Percentiles rank a stretch among this genome's conserved stretches.
These are phyloP conservation scores for Datisca glomerata DNA, from an alignment of 306 rosid species.

Conservation along the genomic window DNA sequence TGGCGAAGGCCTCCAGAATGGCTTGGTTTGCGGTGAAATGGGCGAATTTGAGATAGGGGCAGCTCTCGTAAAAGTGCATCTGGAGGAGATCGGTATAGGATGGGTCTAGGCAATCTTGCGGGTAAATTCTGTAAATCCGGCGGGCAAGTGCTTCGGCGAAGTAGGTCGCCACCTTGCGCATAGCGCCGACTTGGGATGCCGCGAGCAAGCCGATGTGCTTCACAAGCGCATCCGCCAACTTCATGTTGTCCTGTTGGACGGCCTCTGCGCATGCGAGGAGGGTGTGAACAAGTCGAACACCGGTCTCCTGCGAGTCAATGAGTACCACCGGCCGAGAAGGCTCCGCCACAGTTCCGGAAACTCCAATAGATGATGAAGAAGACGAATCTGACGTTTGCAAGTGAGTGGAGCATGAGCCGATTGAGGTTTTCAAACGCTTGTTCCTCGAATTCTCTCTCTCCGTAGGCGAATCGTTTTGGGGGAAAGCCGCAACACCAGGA, in stretches of 20 bases:
- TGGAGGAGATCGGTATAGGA: constrained; percentile 44
- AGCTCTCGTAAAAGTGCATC: constrained; percentile 74
- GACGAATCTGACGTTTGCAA: background rate
- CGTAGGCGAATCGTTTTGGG: background rate
- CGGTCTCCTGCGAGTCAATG: constrained; percentile 54
- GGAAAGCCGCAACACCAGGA: constrained; percentile 59
- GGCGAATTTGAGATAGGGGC: constrained; percentile 76
- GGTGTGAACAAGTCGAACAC: constrained; percentile 72
- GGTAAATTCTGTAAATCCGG: constrained; percentile 45
- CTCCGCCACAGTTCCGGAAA: constrained; percentile 12
- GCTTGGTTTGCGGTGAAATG: constrained; percentile 95
- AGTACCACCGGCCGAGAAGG: constrained; percentile 47
- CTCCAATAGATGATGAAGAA: constrained; percentile 7
- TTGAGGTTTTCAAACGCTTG: constrained; percentile 32
- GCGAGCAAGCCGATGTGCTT: constrained; percentile 51
- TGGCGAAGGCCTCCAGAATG: constrained; percentile 57
- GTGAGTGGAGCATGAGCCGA: constrained; percentile 10
- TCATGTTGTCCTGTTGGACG: constrained; percentile 39
- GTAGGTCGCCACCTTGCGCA: constrained; percentile 65
- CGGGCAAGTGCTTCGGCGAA: constrained; percentile 53
- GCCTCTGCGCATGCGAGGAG: constrained; percentile 85
- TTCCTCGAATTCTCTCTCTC: no score
- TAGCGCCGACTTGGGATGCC: constrained; percentile 54
- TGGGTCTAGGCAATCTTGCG: constrained; percentile 29
- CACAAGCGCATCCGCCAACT: constrained; percentile 49